Percentiles rank a stretch among this genome's conserved stretches.
These are phyloP conservation scores for Leishmania martiniquensis DNA, from an alignment of 208 protist species.

Conservation along the genomic window DNA sequence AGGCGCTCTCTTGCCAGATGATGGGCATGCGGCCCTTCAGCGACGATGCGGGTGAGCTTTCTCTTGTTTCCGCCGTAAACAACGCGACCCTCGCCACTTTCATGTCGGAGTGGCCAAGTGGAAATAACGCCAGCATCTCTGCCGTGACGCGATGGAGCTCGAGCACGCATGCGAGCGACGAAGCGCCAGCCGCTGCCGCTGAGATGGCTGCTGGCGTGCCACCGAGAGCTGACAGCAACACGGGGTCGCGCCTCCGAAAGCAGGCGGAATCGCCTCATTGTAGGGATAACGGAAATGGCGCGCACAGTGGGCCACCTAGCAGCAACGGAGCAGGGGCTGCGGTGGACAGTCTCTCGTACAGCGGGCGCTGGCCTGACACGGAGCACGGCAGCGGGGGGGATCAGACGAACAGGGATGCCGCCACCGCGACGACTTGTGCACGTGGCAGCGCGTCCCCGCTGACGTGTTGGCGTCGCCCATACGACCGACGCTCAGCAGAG, in stretches of 20 bases:
- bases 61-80: constrained; percentile 4
- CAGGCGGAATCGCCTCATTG: too few species aligned
- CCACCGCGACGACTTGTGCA: neutral
- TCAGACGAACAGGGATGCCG: neutral
- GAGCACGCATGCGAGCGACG: neutral
- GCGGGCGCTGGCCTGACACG: neutral
- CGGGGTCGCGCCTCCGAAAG: too few species aligned
- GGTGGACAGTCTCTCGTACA: neutral
- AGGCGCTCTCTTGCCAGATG: constrained; percentile 1
- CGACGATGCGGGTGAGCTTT: constrained; percentile 3
- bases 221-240: too few species aligned
- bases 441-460: neutral
- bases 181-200: neutral
- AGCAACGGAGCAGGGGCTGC: neutral
- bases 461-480: neutral
- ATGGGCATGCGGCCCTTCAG: constrained; percentile 1
- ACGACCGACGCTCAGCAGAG: neutral
- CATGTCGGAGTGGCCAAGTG: constrained; percentile 1
- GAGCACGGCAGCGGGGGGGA: neutral
- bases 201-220: too few species aligned
- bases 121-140: neutral
- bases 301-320: too few species aligned
- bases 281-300: too few species aligned
- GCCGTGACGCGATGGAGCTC: constrained; percentile 1
- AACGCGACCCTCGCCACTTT: constrained; percentile 5